Conservation (phyloP, 2,329 filamentous ascomycete species). For the Fusarium haematococcum region DNA sequence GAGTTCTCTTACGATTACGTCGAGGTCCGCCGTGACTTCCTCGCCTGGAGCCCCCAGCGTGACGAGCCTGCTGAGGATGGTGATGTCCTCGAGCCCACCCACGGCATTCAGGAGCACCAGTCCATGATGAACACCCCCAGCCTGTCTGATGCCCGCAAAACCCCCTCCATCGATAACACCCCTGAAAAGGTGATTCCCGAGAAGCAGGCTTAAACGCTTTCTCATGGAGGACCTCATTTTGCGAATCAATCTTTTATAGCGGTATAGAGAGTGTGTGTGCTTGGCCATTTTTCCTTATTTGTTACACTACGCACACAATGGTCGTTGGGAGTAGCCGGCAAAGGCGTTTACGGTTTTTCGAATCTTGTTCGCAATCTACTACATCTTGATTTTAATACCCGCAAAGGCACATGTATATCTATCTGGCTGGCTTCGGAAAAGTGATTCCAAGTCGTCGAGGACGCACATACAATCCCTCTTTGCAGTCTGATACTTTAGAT, state of each 20-base stretch:
- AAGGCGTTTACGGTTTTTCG: conserved; percentile 37
- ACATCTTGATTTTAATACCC: conserved; percentile 40
- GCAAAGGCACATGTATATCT: conserved; percentile 33
- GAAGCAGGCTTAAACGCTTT: conserved; percentile 24
- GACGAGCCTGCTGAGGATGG: conserved; percentile 71
- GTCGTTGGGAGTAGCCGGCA: conserved; percentile 42
- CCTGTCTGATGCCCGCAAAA: conserved; percentile 44
- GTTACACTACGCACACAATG: conserved; percentile 4
- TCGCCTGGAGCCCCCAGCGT: conserved; percentile 86
- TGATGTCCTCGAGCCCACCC: conserved; percentile 71
- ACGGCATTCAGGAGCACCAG: conserved; percentile 77
- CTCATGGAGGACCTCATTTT: conserved; percentile 1
- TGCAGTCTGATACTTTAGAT: conserved; percentile 31
- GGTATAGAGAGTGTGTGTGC: conserved; percentile 25
- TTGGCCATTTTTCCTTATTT: conserved; percentile 14
- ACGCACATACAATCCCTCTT: conserved; percentile 29
- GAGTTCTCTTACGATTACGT: conserved; percentile 94
- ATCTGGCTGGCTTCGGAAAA: conserved; percentile 33
- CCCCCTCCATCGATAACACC: conserved; percentile 34
- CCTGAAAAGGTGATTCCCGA: conserved; percentile 25
- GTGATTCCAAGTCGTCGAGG: conserved; percentile 32
- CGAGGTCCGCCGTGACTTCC: conserved; percentile 87
- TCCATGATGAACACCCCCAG: conserved; percentile 51
- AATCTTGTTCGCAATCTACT: conserved; percentile 8
- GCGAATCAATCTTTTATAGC: conserved; percentile 27